A percentile compares a stretch with the other conserved stretches of the same genome.
These are phyloP conservation scores for Suillus spraguei DNA, from an alignment of 768 basidiomycete genomes.

Conservation along the genomic window DNA sequence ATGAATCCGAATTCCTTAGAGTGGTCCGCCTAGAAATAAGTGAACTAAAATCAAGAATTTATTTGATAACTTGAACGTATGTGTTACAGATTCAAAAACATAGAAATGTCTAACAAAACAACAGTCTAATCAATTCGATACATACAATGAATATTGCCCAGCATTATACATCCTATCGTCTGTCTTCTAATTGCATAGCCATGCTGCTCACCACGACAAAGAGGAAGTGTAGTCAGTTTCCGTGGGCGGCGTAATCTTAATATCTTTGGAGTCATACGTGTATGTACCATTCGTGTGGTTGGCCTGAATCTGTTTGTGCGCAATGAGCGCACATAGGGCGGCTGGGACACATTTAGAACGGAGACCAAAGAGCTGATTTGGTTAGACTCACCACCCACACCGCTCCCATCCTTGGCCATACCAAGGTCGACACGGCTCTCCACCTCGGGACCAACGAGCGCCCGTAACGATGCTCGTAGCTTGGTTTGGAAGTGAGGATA, in stretches of 20 bases:
- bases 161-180: slow-evolving; percentile 5
- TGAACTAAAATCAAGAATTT: not conserved
- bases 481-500: slow-evolving; percentile 85
- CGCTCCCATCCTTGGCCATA: slow-evolving; percentile 96
- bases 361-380: slow-evolving; percentile 5
- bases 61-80: not conserved
- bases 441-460: slow-evolving; percentile 76
- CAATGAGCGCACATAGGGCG: slow-evolving; percentile 77
- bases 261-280: slow-evolving; percentile 10
- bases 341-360: slow-evolving; percentile 46
- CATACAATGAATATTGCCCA: slow-evolving; percentile 8
- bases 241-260: slow-evolving; percentile 19
- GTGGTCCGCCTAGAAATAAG: not conserved
- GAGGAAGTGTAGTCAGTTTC: slow-evolving; percentile 22
- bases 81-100: slow-evolving; percentile 5
- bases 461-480: slow-evolving; percentile 73
- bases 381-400: slow-evolving; percentile 86
- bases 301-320: slow-evolving; percentile 26
- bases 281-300: slow-evolving; percentile 16
- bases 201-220: slow-evolving; percentile 19
- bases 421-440: slow-evolving; percentile 85
- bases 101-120: slow-evolving; percentile 1
- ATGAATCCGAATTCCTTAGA: not conserved
- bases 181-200: slow-evolving; percentile 3
- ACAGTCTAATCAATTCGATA: slow-evolving; percentile 8